These are phyloP conservation scores for Fraxinus nigra DNA, from an alignment of 305 asterid genomes.

Conservation along the genomic window DNA sequence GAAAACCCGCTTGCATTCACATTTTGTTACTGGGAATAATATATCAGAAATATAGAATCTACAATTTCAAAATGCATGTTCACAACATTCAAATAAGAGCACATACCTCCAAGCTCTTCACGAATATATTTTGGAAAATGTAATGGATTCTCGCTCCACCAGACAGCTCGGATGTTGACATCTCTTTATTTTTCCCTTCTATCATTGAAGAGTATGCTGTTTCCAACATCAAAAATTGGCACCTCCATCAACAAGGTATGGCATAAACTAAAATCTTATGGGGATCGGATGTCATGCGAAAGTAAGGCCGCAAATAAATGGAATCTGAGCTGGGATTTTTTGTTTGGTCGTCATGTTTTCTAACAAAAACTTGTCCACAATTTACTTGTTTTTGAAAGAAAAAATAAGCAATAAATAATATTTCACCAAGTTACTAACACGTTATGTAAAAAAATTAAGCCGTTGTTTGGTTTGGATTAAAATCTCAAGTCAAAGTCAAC, in stretches of 20 bases:
- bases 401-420: not conserved
- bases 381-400: not conserved
- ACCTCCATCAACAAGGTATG: slow-evolving; percentile 10
- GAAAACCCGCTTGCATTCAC: not conserved
- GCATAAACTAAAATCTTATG: not conserved
- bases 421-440: not conserved
- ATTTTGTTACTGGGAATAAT: slow-evolving; percentile 9
- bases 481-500: not conserved
- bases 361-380: not conserved
- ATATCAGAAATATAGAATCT: slow-evolving; percentile 4
- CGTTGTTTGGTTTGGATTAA: not conserved
- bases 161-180: slow-evolving; percentile 83
- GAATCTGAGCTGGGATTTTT: not conserved
- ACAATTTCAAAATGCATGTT: slow-evolving; percentile 14
- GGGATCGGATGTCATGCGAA: not conserved
- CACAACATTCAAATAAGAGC: slow-evolving; percentile 20
- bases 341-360: not conserved
- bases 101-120: slow-evolving; percentile 85
- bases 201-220: slow-evolving; percentile 95
- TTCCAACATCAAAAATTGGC: slow-evolving; percentile 28
- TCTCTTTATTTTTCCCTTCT: slow-evolving; percentile 89
- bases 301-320: slow-evolving; percentile 10
- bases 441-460: not conserved
- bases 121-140: slow-evolving; percentile 82
- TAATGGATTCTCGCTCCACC: slow-evolving; percentile 97